Evolutionary conservation across 768 basidiomycete species (phyloP).

Genomic region (Lentinula aciculospora): DNA sequence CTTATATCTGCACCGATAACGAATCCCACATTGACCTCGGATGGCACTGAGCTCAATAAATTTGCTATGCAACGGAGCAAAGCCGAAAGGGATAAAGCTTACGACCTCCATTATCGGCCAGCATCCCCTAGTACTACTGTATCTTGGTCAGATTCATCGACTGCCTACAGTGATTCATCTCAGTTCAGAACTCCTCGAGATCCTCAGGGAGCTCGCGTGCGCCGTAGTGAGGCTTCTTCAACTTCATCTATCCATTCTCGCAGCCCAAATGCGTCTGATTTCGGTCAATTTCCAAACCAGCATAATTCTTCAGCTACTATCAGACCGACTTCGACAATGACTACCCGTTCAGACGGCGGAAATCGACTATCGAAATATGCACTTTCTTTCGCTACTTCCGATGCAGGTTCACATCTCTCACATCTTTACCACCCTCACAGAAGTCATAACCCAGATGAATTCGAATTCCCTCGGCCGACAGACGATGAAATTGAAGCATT

Average conservation of each 20-base stretch:
- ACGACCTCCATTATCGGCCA: constrained; percentile 37
- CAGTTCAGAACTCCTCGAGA: constrained; percentile 25
- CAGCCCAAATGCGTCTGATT: constrained; percentile 49
- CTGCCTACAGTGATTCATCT: constrained; percentile 47
- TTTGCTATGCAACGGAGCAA: constrained; percentile 45
- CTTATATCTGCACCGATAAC: constrained; percentile 79
- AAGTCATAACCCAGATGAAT: constrained; percentile 33
- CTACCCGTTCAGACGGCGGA: constrained; percentile 51
- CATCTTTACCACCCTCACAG: constrained; percentile 52
- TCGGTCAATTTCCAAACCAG: constrained; percentile 34
- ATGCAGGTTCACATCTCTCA: constrained; percentile 39
- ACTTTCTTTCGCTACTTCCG: constrained; percentile 46
- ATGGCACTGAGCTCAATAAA: constrained; percentile 69
- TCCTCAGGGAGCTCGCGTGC: constrained; percentile 34
- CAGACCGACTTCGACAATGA: constrained; percentile 45
- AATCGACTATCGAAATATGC: constrained; percentile 61
- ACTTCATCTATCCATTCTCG: constrained; percentile 35
- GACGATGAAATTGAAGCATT: constrained; percentile 75
- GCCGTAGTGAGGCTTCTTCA: constrained; percentile 51
- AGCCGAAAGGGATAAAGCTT: constrained; percentile 50
- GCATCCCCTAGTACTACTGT: constrained; percentile 43
- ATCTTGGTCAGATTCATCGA: constrained; percentile 46
- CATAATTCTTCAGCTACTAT: constrained; percentile 29
- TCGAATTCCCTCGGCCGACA: constrained; percentile 72
- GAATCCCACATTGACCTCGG: constrained; percentile 69